Percentiles rank a stretch among this genome's conserved stretches.
Conservation (phyloP, 2,329 filamentous ascomycete species). For the Phymatotrichopsis omnivora region DNA sequence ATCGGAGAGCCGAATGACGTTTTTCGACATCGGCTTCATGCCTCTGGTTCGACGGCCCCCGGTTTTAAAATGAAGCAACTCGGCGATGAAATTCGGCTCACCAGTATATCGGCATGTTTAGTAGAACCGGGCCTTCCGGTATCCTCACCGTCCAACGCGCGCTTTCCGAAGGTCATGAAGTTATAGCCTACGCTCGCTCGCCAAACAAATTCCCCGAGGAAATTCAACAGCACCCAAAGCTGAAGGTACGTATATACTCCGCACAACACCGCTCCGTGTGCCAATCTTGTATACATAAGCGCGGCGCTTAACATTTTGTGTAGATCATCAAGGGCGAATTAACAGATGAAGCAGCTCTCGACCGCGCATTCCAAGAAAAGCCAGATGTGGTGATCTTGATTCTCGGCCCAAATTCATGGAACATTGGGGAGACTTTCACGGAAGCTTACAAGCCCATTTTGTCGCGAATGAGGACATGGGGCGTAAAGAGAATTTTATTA, state of each 20-base stretch:
- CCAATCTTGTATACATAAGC: too few relatives aligned
- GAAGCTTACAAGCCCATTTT: slow-evolving; percentile 11
- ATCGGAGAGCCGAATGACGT: too few relatives aligned
- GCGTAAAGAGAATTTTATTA: slow-evolving; percentile 18
- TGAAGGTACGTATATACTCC: too few relatives aligned
- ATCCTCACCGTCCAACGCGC: slow-evolving; percentile 5
- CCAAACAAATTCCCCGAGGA: slow-evolving; percentile 13
- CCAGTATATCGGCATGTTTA: too few relatives aligned
- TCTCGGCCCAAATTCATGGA: slow-evolving; percentile 19
- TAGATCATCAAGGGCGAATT: slow-evolving; percentile 19
- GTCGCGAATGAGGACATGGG: slow-evolving; percentile 16
- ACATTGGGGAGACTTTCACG: slow-evolving; percentile 5
- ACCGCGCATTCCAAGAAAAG: slow-evolving; percentile 9
- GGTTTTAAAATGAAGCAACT: too few relatives aligned
- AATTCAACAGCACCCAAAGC: slow-evolving; percentile 5
- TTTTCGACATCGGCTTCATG: too few relatives aligned
- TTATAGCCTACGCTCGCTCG: slow-evolving; percentile 18
- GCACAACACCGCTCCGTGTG: too few relatives aligned
- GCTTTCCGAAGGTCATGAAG: slow-evolving; percentile 3
- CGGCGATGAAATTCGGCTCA: too few relatives aligned
- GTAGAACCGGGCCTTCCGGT: slow-evolving; percentile 17
- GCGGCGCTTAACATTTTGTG: too few relatives aligned
- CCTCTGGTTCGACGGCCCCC: too few relatives aligned
- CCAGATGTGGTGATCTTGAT: slow-evolving; percentile 16
- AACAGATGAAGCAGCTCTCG: slow-evolving; percentile 5